Conservation (phyloP, 2,329 filamentous ascomycete species). For the Chaetoscypha palmicola region DNA sequence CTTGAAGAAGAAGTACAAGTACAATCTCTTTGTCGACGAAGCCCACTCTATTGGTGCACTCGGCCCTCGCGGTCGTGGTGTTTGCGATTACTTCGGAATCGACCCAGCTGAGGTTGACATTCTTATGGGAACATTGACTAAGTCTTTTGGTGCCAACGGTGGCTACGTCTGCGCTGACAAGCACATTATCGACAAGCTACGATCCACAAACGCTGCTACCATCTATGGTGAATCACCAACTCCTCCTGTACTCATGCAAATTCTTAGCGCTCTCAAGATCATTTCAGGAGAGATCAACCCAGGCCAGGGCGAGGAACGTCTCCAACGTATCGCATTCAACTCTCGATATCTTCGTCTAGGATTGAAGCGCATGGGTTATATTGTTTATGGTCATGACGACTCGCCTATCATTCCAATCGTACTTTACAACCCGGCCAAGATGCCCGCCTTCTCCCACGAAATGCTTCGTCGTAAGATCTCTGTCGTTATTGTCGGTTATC, state of each 20-base stretch:
- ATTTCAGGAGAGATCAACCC: slow-evolving; percentile 83
- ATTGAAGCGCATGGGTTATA: slow-evolving; percentile 92
- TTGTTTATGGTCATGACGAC: slow-evolving; percentile 95
- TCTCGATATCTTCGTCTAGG: slow-evolving; percentile 96
- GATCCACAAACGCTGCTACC: slow-evolving; percentile 76
- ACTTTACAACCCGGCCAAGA: slow-evolving; percentile 97
- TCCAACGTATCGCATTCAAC: slow-evolving; percentile 96
- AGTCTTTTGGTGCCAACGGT: slow-evolving; percentile 96
- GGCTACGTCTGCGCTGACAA: slow-evolving; percentile 91
- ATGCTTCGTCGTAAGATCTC: slow-evolving; percentile 98
- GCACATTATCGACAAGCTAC: slow-evolving; percentile 84
- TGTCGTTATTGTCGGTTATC: slow-evolving; percentile 94
- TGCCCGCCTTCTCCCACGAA: slow-evolving; percentile 95
- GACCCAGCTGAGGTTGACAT: slow-evolving; percentile 85
- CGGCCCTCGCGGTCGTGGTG: slow-evolving; percentile 79
- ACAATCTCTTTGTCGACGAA: slow-evolving; percentile 90
- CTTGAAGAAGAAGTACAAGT: slow-evolving; percentile 95
- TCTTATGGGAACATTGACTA: slow-evolving; percentile 96
- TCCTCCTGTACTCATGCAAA: slow-evolving; percentile 85
- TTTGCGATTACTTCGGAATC: slow-evolving; percentile 95
- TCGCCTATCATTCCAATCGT: slow-evolving; percentile 93
- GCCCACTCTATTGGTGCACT: slow-evolving; percentile 93
- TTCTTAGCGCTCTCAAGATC: slow-evolving; percentile 75
- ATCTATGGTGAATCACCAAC: slow-evolving; percentile 82
- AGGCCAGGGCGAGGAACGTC: slow-evolving; percentile 88